Base-by-base conservation (phyloP, 108 stramenopile species). In the Ochromonas danica region DNA sequence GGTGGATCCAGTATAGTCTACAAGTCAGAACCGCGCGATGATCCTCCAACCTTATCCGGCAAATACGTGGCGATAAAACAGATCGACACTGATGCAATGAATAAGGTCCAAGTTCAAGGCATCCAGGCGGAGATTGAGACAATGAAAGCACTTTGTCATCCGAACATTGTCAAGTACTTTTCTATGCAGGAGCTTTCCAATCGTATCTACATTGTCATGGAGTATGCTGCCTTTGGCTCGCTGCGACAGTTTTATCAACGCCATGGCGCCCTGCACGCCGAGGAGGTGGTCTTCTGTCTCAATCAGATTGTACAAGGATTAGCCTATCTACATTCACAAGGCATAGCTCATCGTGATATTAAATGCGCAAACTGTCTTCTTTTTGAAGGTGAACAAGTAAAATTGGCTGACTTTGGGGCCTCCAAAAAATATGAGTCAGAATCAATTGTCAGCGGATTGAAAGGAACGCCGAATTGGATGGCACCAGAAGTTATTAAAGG, bases 391-490 rank as follows among this genome's bases (percentile, higher is more conserved):
- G 72, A 33, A 35, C n/a, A 10, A 14, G 40, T 60, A 27, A 75
- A 75, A 75, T 36, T 75, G 10, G 72, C 72, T 6, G 72, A 75
- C 40, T 75, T 75, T 41, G 72, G 72, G 10, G 72, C 72, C 3
- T 75, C 72, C 6, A 75, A 75, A 60, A 3, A 33, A 42, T 33
- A 80, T 61, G 82, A 81, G 30, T 60, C 72, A 27, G 82, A 72
- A 0, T 79, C 77, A 28, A 36, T 87, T 61, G 40, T 82, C n/a
- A 78, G 81, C 42, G 88, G 89, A 43, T 70, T 89, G 28, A 90
- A 89, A 78, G 90, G 90, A 17, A 90, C 89, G 0, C 86, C 90
- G 30, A 82, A 88, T 42, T 90, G 89, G 88, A 90, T 90, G 90
- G 90, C 90, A 1, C 90, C 90, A 0, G 89, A 90, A 71, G 89